phyloP scores from a whole-genome alignment of 1,284 basidiomycete genomes.

The Heterobasidion irregulare region DNA sequence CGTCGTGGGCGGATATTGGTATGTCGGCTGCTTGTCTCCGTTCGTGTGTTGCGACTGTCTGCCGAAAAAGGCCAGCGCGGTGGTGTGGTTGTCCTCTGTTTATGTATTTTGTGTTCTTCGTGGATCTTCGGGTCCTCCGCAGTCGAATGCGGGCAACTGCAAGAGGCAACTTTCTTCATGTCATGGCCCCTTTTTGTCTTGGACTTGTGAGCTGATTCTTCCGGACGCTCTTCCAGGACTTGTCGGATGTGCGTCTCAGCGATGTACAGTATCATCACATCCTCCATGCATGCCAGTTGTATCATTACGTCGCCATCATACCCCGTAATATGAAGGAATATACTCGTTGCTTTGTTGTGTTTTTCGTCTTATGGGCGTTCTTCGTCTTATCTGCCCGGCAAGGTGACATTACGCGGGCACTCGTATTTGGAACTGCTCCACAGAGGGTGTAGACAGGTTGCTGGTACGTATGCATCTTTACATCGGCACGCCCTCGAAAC shows the following conservation, averaged over 20 bases:
- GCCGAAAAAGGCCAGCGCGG: too few relatives aligned
- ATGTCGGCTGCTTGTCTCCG: background rate
- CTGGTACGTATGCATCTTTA: too few relatives aligned
- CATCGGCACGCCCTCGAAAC: too few relatives aligned
- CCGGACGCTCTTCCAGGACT: background rate
- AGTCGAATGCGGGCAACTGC: background rate
- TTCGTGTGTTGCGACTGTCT: background rate
- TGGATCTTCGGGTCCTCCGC: background rate
- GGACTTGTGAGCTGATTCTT: background rate
- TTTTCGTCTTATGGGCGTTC: background rate
- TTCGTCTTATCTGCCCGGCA: background rate
- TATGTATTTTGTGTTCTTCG: background rate
- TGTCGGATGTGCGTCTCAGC: background rate
- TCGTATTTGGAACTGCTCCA: too few relatives aligned
- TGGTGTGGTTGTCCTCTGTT: background rate
- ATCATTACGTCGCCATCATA: conserved; percentile 8
- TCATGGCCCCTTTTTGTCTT: background rate
- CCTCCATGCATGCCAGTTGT: conserved; percentile 7
- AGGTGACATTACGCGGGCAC: background rate
- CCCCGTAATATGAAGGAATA: conserved; percentile 5
- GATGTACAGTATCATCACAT: conserved; percentile 5
- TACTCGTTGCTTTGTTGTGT: background rate
- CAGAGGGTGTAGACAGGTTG: too few relatives aligned
- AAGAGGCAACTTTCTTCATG: background rate
- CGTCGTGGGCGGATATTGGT: background rate